A percentile compares a stretch with the other conserved stretches of the same genome.
Evolutionary conservation across 1,284 basidiomycete genomes (phyloP).

Genomic region (Taiwanofungus camphoratus): DNA sequence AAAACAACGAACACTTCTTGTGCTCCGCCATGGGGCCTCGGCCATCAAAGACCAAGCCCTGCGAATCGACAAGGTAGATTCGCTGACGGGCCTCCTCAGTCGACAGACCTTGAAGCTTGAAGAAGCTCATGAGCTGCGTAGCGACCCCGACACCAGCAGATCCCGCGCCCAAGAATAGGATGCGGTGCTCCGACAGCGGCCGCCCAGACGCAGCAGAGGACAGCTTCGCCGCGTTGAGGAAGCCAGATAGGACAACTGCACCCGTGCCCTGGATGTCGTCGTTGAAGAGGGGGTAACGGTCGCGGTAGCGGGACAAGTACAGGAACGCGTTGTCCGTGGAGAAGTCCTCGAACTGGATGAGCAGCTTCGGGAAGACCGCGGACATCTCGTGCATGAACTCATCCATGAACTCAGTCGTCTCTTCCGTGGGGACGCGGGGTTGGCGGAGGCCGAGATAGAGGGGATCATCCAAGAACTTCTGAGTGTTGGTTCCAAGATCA

Average conservation of each 20-base stretch:
- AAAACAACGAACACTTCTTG: slow-evolving; percentile 75
- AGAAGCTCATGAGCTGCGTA: slow-evolving; percentile 85
- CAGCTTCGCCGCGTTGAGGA: slow-evolving; percentile 83
- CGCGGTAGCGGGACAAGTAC: slow-evolving; percentile 72
- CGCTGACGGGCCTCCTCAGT: slow-evolving; percentile 72
- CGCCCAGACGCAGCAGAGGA: slow-evolving; percentile 67
- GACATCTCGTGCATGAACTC: slow-evolving; percentile 87
- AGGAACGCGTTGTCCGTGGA: slow-evolving; percentile 83
- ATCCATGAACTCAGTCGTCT: slow-evolving; percentile 84
- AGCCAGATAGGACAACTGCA: slow-evolving; percentile 87
- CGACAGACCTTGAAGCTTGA: slow-evolving; percentile 72
- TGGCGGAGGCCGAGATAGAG: slow-evolving; percentile 85
- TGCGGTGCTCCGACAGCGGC: slow-evolving; percentile 72
- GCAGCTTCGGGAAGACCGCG: slow-evolving; percentile 71
- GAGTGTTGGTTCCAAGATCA: slow-evolving; percentile 86
- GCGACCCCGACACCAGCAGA: slow-evolving; percentile 89
- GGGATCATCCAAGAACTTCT: slow-evolving; percentile 79
- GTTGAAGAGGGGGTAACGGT: slow-evolving; percentile 82
- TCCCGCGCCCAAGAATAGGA: slow-evolving; percentile 89
- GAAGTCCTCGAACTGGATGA: slow-evolving; percentile 94
- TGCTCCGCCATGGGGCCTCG: slow-evolving; percentile 75
- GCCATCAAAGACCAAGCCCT: slow-evolving; percentile 74
- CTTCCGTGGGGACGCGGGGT: slow-evolving; percentile 58
- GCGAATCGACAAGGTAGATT: slow-evolving; percentile 85
- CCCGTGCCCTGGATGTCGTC: slow-evolving; percentile 81